These are phyloP conservation scores for Debaryomyces nepalensis DNA, from an alignment of 1,139 yeast genomes.

Conservation along the genomic window DNA sequence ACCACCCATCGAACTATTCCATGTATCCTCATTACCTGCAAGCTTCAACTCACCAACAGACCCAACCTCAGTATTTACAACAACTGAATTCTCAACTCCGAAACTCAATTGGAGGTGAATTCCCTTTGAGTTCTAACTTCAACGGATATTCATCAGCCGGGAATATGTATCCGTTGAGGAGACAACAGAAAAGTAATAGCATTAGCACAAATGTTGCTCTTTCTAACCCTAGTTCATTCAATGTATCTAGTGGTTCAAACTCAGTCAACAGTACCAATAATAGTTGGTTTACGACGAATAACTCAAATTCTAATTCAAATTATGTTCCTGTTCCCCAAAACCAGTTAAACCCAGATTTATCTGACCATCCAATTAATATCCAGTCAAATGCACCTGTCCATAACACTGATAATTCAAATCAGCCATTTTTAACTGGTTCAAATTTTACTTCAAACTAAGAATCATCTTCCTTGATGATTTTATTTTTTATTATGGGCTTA, in stretches of 20 bases:
- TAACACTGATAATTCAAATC: conserved; percentile 8
- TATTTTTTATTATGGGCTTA: neutral
- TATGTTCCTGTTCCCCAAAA: conserved; percentile 3
- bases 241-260: conserved; percentile 1
- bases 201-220: conserved; percentile 1
- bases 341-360: conserved; percentile 2
- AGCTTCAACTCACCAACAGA: conserved; percentile 3
- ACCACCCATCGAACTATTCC: conserved; percentile 6
- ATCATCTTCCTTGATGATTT: neutral
- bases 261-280: conserved; percentile 1
- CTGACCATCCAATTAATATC: conserved; percentile 2
- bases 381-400: neutral
- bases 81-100: conserved; percentile 2
- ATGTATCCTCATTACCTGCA: conserved; percentile 8
- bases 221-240: conserved; percentile 2
- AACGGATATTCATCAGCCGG: conserved; percentile 13
- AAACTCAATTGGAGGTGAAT: conserved; percentile 18
- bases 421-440: conserved; percentile 7
- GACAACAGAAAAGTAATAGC: conserved; percentile 9
- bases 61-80: conserved; percentile 7
- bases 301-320: conserved; percentile 1
- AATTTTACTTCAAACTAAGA: conserved; percentile 8
- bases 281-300: conserved; percentile 8
- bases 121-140: conserved; percentile 23
- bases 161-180: conserved; percentile 7